These are phyloP conservation scores for Porphyrellus cyaneotinctus DNA, from an alignment of 768 basidiomycete species.

Conservation along the genomic window DNA sequence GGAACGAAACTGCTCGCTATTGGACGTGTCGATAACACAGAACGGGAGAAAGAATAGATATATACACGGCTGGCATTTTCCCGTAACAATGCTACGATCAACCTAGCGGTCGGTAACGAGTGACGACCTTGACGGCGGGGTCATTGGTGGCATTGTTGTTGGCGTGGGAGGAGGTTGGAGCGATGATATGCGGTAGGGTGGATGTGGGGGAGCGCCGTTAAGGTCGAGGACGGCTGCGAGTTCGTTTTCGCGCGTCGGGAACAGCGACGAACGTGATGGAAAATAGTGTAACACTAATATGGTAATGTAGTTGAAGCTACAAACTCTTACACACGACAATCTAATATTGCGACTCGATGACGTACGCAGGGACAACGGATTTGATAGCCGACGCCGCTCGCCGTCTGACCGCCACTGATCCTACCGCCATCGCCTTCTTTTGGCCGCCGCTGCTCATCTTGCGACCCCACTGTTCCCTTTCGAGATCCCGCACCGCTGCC, in stretches of 20 bases:
- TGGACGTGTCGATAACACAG: neutral
- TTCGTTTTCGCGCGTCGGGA: constrained; percentile 38
- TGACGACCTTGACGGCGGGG: constrained; percentile 30
- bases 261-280: constrained; percentile 45
- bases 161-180: constrained; percentile 49
- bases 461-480: too few species aligned
- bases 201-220: constrained; percentile 50
- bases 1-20: constrained; percentile 61
- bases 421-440: too few species aligned
- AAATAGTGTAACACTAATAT: too few species aligned
- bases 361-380: too few species aligned
- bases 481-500: too few species aligned
- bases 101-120: constrained; percentile 59
- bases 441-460: too few species aligned
- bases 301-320: too few species aligned
- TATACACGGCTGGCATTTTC: constrained; percentile 52
- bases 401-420: too few species aligned
- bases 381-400: too few species aligned
- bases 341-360: too few species aligned
- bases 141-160: constrained; percentile 33
- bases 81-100: constrained; percentile 57
- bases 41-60: constrained; percentile 2
- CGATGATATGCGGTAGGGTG: constrained; percentile 47
- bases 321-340: too few species aligned
- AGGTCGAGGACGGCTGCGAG: constrained; percentile 45